phyloP scores from a whole-genome alignment of 139 green algal genomes.

The Chlorella sorokiniana region DNA sequence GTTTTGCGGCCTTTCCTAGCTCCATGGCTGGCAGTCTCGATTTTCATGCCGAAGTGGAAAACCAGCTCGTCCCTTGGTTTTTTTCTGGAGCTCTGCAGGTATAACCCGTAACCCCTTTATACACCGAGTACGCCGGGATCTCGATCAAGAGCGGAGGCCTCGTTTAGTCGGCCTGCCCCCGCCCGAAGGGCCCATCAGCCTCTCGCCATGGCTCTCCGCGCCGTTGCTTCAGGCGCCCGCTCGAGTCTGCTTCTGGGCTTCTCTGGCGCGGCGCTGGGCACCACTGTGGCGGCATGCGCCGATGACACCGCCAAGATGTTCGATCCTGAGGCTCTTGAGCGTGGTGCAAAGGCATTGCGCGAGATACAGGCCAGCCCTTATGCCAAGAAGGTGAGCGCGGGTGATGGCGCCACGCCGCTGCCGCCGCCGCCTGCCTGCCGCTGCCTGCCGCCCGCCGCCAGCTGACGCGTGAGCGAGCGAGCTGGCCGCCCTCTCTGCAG shows the following conservation, averaged over 20 bases:
- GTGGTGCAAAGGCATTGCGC: constrained; percentile 93
- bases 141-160: too few species aligned
- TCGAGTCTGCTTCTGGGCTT: not conserved
- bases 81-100: too few species aligned
- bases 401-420: not conserved
- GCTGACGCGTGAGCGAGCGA: not conserved
- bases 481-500: constrained; percentile 50
- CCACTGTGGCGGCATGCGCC: constrained; percentile 33
- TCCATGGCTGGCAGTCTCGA: too few species aligned
- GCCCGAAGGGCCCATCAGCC: not conserved
- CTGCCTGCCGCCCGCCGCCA: not conserved
- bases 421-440: not conserved
- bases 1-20: too few species aligned
- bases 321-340: constrained; percentile 96
- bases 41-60: too few species aligned
- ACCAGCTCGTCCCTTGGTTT: too few species aligned
- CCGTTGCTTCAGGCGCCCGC: not conserved
- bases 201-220: not conserved
- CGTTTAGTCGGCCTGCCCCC: not conserved
- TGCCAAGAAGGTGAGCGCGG: constrained; percentile 84
- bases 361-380: constrained; percentile 95
- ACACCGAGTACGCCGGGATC: too few species aligned
- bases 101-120: too few species aligned
- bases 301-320: constrained; percentile 67
- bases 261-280: not conserved